Evolutionary conservation across 495 filamentous ascomycete genomes (phyloP), one percentile per base, ranked within the genome.

Genomic region (Aspergillus kassunensis): DNA sequence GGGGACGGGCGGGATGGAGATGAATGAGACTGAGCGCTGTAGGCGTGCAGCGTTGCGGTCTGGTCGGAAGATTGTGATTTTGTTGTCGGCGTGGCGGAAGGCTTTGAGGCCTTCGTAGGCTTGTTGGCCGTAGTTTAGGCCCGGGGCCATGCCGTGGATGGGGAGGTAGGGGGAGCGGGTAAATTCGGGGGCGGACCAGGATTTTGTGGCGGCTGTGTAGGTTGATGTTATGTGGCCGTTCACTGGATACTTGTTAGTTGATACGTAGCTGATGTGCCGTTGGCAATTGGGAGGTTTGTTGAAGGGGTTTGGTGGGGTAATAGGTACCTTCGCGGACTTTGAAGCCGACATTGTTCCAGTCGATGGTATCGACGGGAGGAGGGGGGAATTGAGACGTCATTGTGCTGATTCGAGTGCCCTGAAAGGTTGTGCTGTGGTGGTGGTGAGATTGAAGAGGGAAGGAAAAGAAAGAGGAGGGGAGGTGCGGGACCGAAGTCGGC

Each of bases 31-130:
- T 10, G 83, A 88, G 68, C 87, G 79, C 56, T 83, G 80, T 80
- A 96, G 81, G 44, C 91, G 88, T n/a, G 59, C 70, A 8, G 91
- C 91, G 64, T 96, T 95, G 55, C 81, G 76, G 55, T 80, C 73
- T 0, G 91, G 88, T 13, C 91, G 88, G 79, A 96, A 96, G 57
- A 95, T 77, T 54, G 81, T 76, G 64, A 96, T 88, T 25, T 69
- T 60, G 47, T 72, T 12, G 56, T 79, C 66, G 30, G 75, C 72
- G 29, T 79, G 77, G 30, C 91, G 89, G 78, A 95, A 95, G 44
- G 91, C 89, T 67, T 96, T 97, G 49, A 96, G 78, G 9, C 91
- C 91, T 60, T 96, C 91, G 77, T 91, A 96, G 41, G 89, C 91
- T 73, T 96, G 91, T 58, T 93, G 88, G 35, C 87, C 91, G 64